Evolutionary conservation across 2,329 filamentous ascomycete species (phyloP), one percentile per base, ranked within the genome.

Genomic region (Macroventuria anomochaeta): DNA sequence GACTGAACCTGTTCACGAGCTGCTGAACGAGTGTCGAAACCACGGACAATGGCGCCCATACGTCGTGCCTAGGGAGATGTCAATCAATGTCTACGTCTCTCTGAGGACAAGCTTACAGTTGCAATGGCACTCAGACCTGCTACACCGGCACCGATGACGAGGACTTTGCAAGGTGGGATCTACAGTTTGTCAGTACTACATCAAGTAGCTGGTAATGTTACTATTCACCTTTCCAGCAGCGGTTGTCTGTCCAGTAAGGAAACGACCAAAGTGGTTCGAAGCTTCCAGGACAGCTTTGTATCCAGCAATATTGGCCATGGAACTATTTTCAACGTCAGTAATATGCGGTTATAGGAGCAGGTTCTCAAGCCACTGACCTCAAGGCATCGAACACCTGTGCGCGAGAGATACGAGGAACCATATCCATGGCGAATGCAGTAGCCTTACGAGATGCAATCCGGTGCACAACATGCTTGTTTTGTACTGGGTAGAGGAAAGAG

Each of bases 251-350:
- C 91, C 92, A 11, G 91, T 96, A 62, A 96, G 76, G 69, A 96
- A 96, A 38, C 91, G 86, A 46, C 91, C 91, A 74, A 96, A 96
- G 59, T 89, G 86, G 74, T 96, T 96, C 12, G 90, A 93, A 1
- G 91, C 92, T 74, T 96, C 91, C 36, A 96, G 79, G 1, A 96
- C 90, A 33, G 91, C 92, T 75, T 96, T 96, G 77, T 96, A 96
- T 0, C 92, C 92, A 18, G 91, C 90, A 76, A 96, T 96, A 65
- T 96, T 96, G 55, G 92, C 91, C 92, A 96, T 96, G 8, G 90
- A 95, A 73, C 90, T 92, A 47, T 15, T n/a, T 5, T 2, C n/a
- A 13, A 10, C 12, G 49, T 68, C 39, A 68, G 62, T 29, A 4
- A 18, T 13, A 7, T 11, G 2, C 20, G n/a, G 12, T 12, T 2